Base-by-base conservation (phyloP, 305 asterid species). In the Striga hermonthica region DNA sequence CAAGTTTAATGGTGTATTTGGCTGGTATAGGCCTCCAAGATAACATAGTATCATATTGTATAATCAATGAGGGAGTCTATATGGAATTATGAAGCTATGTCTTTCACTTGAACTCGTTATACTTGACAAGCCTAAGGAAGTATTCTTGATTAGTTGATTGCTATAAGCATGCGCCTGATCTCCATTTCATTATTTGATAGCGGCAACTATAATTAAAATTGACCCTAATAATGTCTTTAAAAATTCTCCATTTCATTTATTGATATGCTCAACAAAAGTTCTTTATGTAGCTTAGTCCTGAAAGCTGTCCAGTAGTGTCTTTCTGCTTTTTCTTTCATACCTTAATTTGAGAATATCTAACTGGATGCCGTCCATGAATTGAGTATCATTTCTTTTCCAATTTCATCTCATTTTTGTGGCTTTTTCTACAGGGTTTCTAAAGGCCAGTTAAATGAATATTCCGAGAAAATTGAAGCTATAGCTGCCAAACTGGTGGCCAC, bases 391-490 rank as follows among this genome's bases (percentile, higher is more conserved):
- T 35, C 37, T 0, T 7, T 50, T 61, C 52, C 56, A n/a, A 62
- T 62, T 39, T 48, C 38, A 45, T 64, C 44, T 57, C 57, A 60
- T 52, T 57, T 60, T 10, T 49, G 11, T 9, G 63, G 40, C 67
- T 62, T 43, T 63, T 66, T 60, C 4, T 53, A 35, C 83, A 90
- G 95, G 81, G 73, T 86, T 72, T 93, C 95, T 72, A 90, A 84
- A 79, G 90, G 82, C 57, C 79, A 66, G 45, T 55, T 86, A 66
- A 90, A 78, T 77, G 96, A 84, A 62, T 86, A 80, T 76, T 82
- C 95, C 3, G 84, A 83, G 81, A 81, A 84, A 72, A 81, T 90
- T 67, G 95, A 93, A 84, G 89, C 79, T 38, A 57, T 88, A 79
- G 96, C 91, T 58, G 81, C 90, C 66, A 93, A 79, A 69, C 67